Evolutionary conservation across 495 filamentous ascomycete genomes (phyloP).

Genomic region (Margaritispora aquatica): DNA sequence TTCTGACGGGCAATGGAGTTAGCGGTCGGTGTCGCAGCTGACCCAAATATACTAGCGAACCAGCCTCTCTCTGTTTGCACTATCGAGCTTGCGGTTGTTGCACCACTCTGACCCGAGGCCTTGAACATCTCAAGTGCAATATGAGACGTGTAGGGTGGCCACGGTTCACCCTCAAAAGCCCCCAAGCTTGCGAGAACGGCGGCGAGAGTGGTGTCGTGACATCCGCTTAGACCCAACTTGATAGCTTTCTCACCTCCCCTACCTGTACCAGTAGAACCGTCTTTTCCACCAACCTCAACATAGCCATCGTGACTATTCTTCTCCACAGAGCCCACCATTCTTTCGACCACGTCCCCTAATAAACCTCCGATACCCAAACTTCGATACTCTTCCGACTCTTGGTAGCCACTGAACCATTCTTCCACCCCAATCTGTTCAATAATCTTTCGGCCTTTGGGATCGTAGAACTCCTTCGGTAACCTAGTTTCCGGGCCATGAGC

Average conservation of each 20-base stretch:
- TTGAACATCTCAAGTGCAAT: conserved; percentile 88
- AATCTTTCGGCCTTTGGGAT: conserved; percentile 58
- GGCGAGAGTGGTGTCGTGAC: conserved; percentile 92
- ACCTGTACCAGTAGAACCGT: conserved; percentile 28
- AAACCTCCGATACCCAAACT: conserved; percentile 78
- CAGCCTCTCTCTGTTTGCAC: conserved; percentile 29
- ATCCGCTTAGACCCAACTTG: conserved; percentile 73
- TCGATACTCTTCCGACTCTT: conserved; percentile 78
- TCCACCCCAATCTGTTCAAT: conserved; percentile 78
- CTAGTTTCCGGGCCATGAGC: conserved; percentile 76
- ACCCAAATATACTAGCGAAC: conserved; percentile 41
- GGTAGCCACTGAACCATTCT: conserved; percentile 90
- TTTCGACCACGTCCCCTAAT: conserved; percentile 66
- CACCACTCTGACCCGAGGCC: conserved; percentile 32
- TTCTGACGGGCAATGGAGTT: conserved; percentile 44
- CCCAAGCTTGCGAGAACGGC: conserved; percentile 73
- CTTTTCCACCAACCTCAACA: conserved; percentile 39
- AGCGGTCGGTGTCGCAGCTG: background rate
- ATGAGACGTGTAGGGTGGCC: conserved; percentile 90
- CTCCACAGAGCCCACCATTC: conserved; percentile 73
- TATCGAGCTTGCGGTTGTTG: background rate
- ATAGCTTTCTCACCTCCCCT: conserved; percentile 48
- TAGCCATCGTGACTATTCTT: conserved; percentile 50
- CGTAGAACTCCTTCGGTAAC: conserved; percentile 84
- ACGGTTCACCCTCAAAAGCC: conserved; percentile 62